Conservation (phyloP, 352 stramenopile genomes). For the Phytophthora gonapodyides region DNA sequence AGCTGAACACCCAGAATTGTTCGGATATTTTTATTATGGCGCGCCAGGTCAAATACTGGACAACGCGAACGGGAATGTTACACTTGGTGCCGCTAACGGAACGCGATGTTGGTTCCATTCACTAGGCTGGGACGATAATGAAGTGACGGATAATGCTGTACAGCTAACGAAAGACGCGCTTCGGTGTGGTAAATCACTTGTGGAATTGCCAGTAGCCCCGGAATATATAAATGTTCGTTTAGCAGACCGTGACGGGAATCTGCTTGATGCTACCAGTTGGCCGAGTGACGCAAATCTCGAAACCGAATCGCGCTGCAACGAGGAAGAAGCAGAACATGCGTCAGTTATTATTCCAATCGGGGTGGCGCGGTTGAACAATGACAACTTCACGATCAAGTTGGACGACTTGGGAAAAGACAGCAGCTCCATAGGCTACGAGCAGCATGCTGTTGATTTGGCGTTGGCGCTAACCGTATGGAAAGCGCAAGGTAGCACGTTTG, state of each 20-base stretch:
- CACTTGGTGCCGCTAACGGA: slow-evolving; percentile 8
- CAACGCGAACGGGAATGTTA: slow-evolving; percentile 20
- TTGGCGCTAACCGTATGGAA: slow-evolving; percentile 4
- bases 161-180: not conserved
- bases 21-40: slow-evolving; percentile 15
- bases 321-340: too few species aligned
- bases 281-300: not conserved
- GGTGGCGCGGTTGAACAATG: not conserved
- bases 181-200: not conserved
- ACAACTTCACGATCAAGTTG: not conserved
- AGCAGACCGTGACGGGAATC: not conserved
- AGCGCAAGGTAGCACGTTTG: slow-evolving; percentile 4
- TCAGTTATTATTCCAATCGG: slow-evolving; percentile 2
- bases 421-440: not conserved
- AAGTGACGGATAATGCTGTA: not conserved
- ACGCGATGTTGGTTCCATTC: slow-evolving; percentile 4
- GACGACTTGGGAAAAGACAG: not conserved
- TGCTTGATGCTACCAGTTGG: not conserved
- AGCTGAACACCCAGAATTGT: slow-evolving; percentile 11
- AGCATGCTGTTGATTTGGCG: slow-evolving; percentile 6
- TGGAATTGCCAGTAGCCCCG: not conserved
- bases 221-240: not conserved
- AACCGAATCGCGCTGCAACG: not conserved
- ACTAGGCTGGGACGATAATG: not conserved
- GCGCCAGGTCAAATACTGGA: slow-evolving; percentile 16